Conservation (phyloP, 345 rosid species). For the Eucalyptus virginea region DNA sequence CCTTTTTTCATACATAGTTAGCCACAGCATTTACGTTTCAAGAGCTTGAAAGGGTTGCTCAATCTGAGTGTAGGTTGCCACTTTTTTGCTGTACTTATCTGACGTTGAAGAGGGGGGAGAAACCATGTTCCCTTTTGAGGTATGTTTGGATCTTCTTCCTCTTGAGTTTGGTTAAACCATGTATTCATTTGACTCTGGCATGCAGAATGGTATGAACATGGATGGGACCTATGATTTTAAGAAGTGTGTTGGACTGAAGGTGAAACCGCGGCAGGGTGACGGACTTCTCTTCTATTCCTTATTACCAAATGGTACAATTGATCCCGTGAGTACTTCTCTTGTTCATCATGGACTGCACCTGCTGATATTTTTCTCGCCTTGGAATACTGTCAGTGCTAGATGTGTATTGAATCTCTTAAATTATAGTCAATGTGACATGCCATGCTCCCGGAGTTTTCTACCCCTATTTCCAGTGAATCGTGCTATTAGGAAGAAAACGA, state of each 20-base stretch:
- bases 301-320: slow-evolving; percentile 47
- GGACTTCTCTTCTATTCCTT: slow-evolving; percentile 55
- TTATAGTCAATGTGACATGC: background rate
- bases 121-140: slow-evolving; percentile 66
- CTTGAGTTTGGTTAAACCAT: background rate
- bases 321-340: slow-evolving; percentile 17
- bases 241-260: slow-evolving; percentile 43
- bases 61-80: slow-evolving; percentile 24
- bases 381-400: background rate
- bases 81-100: slow-evolving; percentile 58
- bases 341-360: background rate
- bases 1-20: background rate
- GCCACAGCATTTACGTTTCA: background rate
- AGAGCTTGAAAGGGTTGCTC: background rate
- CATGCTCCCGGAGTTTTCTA: background rate
- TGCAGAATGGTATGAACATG: slow-evolving; percentile 32
- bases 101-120: slow-evolving; percentile 67
- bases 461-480: background rate
- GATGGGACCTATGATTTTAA: slow-evolving; percentile 32
- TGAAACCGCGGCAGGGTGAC: slow-evolving; percentile 56
- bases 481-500: background rate
- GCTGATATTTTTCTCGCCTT: background rate
- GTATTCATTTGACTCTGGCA: background rate
- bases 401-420: background rate
- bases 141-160: background rate